phyloP scores from a whole-genome alignment of 2,329 filamentous ascomycete species.

The Calonectria henricotiae region DNA sequence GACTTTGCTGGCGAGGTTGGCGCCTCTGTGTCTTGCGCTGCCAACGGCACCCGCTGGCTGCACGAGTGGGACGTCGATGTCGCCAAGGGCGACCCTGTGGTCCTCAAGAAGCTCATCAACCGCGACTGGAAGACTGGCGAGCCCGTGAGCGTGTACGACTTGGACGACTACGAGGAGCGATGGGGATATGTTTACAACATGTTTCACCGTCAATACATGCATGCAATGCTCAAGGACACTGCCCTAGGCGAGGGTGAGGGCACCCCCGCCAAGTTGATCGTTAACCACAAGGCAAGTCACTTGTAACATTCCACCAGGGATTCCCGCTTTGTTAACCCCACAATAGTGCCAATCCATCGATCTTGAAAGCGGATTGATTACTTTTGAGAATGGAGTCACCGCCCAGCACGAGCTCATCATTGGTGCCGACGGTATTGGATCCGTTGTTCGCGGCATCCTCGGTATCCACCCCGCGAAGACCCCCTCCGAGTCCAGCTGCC shows the following conservation, averaged over 20 bases:
- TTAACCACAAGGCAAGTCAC: constrained; percentile 69
- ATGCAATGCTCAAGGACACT: constrained; percentile 75
- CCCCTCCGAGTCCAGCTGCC: constrained; percentile 74
- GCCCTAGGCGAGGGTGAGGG: constrained; percentile 72
- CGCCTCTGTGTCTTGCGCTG: constrained; percentile 78
- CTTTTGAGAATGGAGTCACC: constrained; percentile 68
- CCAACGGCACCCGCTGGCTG: constrained; percentile 80
- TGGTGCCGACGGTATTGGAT: constrained; percentile 79
- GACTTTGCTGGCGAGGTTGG: constrained; percentile 80
- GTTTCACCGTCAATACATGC: constrained; percentile 81
- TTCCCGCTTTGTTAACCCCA: not conserved
- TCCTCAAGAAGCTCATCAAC: constrained; percentile 78
- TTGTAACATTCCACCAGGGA: not conserved
- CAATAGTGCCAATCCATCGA: constrained; percentile 68
- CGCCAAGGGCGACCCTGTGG: constrained; percentile 75
- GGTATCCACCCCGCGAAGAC: constrained; percentile 74
- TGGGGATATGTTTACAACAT: constrained; percentile 80
- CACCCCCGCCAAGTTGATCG: constrained; percentile 66
- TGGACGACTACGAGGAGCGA: constrained; percentile 76
- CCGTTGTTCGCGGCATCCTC: constrained; percentile 74
- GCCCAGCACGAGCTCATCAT: constrained; percentile 74
- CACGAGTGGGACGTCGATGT: constrained; percentile 80
- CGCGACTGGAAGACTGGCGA: constrained; percentile 81
- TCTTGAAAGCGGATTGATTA: constrained; percentile 65
- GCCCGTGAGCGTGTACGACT: constrained; percentile 75